A percentile compares a stretch with the other conserved stretches of the same genome.
These are phyloP conservation scores for Jimgerdemannia lactiflua DNA, from an alignment of 192 early-diverging fungal species.

Conservation along the genomic window DNA sequence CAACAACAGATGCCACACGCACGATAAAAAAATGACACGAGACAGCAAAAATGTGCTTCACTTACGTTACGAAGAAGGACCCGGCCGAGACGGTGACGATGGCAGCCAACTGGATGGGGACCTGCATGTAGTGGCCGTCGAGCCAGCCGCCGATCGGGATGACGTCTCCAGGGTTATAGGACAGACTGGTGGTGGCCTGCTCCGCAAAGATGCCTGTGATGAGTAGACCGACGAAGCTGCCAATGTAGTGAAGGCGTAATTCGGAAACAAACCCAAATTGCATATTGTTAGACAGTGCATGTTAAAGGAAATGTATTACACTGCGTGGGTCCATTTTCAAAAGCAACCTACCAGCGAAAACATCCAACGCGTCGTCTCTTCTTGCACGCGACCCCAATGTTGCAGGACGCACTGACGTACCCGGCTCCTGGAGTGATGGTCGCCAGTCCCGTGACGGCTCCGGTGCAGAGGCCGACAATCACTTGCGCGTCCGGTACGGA, in stretches of 20 bases:
- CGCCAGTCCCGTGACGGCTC: constrained; percentile 86
- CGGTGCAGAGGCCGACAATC: constrained; percentile 84
- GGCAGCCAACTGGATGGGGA: constrained; percentile 77
- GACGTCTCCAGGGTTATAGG: constrained; percentile 33
- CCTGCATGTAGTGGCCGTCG: constrained; percentile 78
- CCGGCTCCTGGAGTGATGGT: constrained; percentile 86
- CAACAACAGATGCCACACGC: constrained; percentile 33
- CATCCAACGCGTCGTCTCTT: constrained; percentile 78
- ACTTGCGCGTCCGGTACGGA: too few species aligned
- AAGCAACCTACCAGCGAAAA: constrained; percentile 44
- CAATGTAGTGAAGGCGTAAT: too few species aligned
- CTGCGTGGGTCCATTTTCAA: too few species aligned
- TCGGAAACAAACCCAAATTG: too few species aligned
- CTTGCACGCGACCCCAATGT: too few species aligned
- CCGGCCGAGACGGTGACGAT: constrained; percentile 68
- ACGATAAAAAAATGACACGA: constrained; percentile 68
- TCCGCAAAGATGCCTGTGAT: constrained; percentile 88
- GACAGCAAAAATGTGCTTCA: constrained; percentile 11
- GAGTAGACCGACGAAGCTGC: constrained; percentile 27
- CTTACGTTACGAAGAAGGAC: constrained; percentile 70
- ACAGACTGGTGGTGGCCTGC: constrained; percentile 59
- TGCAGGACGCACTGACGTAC: constrained; percentile 59
- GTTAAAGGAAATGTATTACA: too few species aligned
- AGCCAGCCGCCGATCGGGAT: constrained; percentile 72
- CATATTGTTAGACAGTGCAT: too few species aligned